These are phyloP conservation scores for Microdochium paspali DNA, from an alignment of 2,329 filamentous ascomycete species.

Conservation along the genomic window DNA sequence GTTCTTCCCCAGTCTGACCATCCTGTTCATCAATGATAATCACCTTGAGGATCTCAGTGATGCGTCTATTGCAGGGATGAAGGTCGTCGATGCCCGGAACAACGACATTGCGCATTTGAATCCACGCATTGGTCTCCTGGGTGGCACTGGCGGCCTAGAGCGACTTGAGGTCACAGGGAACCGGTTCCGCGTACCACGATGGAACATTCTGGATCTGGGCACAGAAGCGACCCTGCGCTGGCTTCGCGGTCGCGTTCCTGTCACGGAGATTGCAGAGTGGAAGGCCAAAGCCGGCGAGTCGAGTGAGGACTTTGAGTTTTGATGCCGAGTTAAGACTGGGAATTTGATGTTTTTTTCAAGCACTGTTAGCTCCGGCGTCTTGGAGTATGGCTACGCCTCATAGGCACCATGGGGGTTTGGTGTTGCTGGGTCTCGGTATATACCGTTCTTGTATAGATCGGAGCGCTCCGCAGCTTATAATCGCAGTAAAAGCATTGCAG, in stretches of 20 bases:
- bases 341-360: not conserved
- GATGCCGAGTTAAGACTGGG: not conserved
- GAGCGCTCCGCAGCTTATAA: too few relatives aligned
- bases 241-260: slow-evolving; percentile 67
- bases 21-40: slow-evolving; percentile 72
- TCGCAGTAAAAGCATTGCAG: too few relatives aligned
- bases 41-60: slow-evolving; percentile 64
- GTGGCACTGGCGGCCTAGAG: slow-evolving; percentile 50
- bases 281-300: slow-evolving; percentile 31
- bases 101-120: slow-evolving; percentile 81
- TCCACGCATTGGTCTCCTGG: slow-evolving; percentile 69
- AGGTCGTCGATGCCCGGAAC: slow-evolving; percentile 68
- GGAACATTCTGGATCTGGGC: slow-evolving; percentile 74
- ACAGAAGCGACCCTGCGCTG: slow-evolving; percentile 78
- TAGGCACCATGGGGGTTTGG: too few relatives aligned
- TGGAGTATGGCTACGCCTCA: too few relatives aligned
- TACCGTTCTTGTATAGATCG: too few relatives aligned
- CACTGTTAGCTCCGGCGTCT: too few relatives aligned
- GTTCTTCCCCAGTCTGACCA: slow-evolving; percentile 59
- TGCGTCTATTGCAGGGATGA: slow-evolving; percentile 64
- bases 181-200: slow-evolving; percentile 77
- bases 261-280: slow-evolving; percentile 49
- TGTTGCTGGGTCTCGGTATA: too few relatives aligned
- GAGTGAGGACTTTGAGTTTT: slow-evolving; percentile 15
- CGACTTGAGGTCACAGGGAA: slow-evolving; percentile 75